phyloP scores from a whole-genome alignment of 352 stramenopile species.

The Phytophthora lateralis region DNA sequence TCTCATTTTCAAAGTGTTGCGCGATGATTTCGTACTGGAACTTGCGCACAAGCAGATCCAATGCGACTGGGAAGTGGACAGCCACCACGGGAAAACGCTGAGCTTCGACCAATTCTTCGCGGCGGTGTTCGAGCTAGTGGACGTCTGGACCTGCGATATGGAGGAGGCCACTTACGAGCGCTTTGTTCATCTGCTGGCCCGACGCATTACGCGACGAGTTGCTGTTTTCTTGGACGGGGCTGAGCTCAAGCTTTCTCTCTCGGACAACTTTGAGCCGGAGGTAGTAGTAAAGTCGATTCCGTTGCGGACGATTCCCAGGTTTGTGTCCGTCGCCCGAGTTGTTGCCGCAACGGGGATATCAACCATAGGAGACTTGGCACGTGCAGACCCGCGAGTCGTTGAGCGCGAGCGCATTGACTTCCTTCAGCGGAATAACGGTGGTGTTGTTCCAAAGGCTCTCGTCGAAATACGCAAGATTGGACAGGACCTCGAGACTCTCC shows the following conservation, averaged over 20 bases:
- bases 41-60: constrained; percentile 65
- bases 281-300: constrained; percentile 81
- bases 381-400: constrained; percentile 54
- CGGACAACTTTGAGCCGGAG: constrained; percentile 74
- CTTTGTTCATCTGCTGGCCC: constrained; percentile 69
- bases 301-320: constrained; percentile 69
- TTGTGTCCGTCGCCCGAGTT: constrained; percentile 61
- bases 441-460: constrained; percentile 3
- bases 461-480: constrained; percentile 59
- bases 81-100: constrained; percentile 56
- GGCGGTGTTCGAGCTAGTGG: constrained; percentile 77
- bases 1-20: constrained; percentile 79
- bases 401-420: constrained; percentile 61
- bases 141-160: constrained; percentile 85
- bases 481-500: constrained; percentile 57
- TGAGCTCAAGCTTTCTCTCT: constrained; percentile 73
- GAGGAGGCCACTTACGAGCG: constrained; percentile 66
- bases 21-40: constrained; percentile 70
- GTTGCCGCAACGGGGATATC: constrained; percentile 53
- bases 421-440: constrained; percentile 43
- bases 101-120: constrained; percentile 70
- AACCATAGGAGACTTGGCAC: constrained; percentile 71
- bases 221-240: constrained; percentile 74
- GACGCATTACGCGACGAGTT: constrained; percentile 70
- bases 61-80: constrained; percentile 84